Percentiles rank a stretch among this genome's conserved stretches.
Evolutionary conservation across 2,329 filamentous ascomycete genomes (phyloP).

Genomic region (Alternaria sp.): DNA sequence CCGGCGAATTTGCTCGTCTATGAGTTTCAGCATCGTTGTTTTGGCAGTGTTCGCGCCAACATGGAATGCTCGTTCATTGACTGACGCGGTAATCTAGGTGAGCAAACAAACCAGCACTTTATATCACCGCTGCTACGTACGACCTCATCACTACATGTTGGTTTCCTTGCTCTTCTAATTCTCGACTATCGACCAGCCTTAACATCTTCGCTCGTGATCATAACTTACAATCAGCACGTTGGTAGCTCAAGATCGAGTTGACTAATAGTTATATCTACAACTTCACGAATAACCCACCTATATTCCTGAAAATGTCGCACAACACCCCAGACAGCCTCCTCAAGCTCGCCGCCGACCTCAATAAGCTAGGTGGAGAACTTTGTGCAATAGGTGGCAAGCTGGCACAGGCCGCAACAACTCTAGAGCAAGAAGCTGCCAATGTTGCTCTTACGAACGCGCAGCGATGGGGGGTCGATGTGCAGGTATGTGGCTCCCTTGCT

Average conservation of each 20-base stretch:
- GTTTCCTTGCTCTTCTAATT: background rate
- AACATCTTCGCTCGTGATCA: background rate
- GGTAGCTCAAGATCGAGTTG: background rate
- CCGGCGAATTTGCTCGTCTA: background rate
- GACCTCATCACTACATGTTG: background rate
- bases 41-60: background rate
- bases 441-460: constrained; percentile 31
- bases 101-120: background rate
- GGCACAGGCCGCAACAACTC: constrained; percentile 19
- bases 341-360: constrained; percentile 30
- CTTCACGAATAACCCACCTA: background rate
- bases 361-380: constrained; percentile 23
- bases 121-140: background rate
- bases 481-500: constrained; percentile 5
- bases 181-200: background rate
- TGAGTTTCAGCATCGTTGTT: background rate
- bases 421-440: constrained; percentile 37
- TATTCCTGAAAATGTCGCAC: constrained; percentile 17
- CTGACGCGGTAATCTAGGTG: background rate
- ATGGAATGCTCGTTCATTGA: constrained; percentile 1
- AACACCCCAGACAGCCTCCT: constrained; percentile 32
- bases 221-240: background rate
- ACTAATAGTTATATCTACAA: background rate
- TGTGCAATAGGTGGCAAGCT: constrained; percentile 25
- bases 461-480: constrained; percentile 34